Conservation (phyloP, 192 early-diverging fungal genomes). For the Podila epigama region DNA sequence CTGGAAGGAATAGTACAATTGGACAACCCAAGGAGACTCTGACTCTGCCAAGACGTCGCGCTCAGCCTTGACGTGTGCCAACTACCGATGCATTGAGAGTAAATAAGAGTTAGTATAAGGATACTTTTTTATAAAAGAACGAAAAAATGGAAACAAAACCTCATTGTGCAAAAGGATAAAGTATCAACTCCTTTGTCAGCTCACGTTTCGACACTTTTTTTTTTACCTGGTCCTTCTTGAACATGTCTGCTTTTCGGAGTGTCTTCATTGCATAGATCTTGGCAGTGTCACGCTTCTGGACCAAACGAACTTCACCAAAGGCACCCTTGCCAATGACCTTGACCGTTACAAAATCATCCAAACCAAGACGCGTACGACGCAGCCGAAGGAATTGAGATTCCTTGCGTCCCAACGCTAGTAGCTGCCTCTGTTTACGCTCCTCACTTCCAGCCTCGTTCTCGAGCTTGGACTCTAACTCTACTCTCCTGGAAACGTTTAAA, state of each 20-base stretch:
- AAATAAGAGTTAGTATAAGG: too few species aligned
- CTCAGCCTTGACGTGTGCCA: slow-evolving; percentile 98
- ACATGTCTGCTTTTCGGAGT: slow-evolving; percentile 95
- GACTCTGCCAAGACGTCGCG: slow-evolving; percentile 97
- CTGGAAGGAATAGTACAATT: slow-evolving; percentile 99
- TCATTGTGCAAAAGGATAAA: background rate
- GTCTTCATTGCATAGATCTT: slow-evolving; percentile 99
- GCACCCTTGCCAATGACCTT: slow-evolving; percentile 99
- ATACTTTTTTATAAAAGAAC: slow-evolving; percentile 55
- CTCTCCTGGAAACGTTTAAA: slow-evolving; percentile 56
- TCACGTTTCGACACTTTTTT: background rate
- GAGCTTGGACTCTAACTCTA: slow-evolving; percentile 82
- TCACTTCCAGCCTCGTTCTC: slow-evolving; percentile 79
- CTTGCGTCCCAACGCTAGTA: slow-evolving; percentile 79
- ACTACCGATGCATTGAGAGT: slow-evolving; percentile 44
- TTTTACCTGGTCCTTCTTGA: slow-evolving; percentile 94
- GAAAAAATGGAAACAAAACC: background rate
- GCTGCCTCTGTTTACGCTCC: slow-evolving; percentile 88
- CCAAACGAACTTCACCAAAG: slow-evolving; percentile 97
- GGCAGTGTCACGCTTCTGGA: slow-evolving; percentile 95
- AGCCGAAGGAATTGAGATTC: slow-evolving; percentile 96
- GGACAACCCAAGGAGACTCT: slow-evolving; percentile 96
- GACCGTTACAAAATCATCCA: slow-evolving; percentile 93
- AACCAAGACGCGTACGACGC: slow-evolving; percentile 85
- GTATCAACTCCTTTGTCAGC: background rate